phyloP scores from a whole-genome alignment of 129 eudicot genomes.

The Daucus carota region DH1_v3.0 NC_030381.2:55069001-55069500 shows the following conservation, averaged over 20 bases:
- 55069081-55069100: no score
- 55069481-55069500: not conserved
- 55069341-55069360: not conserved
- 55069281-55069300: not conserved
- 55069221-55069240: constrained; percentile 71
- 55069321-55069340: no score
- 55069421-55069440: not conserved
- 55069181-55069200: constrained; percentile 39
- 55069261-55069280: not conserved
- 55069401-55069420: not conserved
- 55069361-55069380: not conserved
- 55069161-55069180: constrained; percentile 44
- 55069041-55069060: not conserved
- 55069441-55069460: no score
- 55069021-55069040: not conserved
- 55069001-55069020: not conserved
- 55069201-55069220: constrained; percentile 60
- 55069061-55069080: not conserved
- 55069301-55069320: not conserved
- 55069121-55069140: not conserved
- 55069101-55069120: not conserved
- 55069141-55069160: not conserved
- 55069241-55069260: not conserved
- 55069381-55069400: not conserved
- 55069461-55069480: not conserved